Conservation (phyloP, 2,329 filamentous ascomycete species). For the Alternaria alternata region DNA sequence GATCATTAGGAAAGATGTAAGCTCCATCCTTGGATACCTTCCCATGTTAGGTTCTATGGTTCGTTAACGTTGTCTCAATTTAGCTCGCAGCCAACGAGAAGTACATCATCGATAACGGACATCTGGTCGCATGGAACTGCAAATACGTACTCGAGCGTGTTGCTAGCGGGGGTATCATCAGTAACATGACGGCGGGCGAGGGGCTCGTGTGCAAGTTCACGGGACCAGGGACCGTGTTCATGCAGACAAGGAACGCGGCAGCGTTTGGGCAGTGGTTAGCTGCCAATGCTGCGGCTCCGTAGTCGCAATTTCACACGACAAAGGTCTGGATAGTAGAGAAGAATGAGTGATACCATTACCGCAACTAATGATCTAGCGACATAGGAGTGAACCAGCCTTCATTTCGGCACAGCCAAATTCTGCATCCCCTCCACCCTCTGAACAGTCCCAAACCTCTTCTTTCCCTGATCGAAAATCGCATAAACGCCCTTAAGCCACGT, state of each 20-base stretch:
- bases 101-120: constrained; percentile 92
- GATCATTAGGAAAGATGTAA: constrained; percentile 91
- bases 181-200: constrained; percentile 80
- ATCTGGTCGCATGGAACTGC: constrained; percentile 96
- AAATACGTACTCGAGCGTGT: constrained; percentile 92
- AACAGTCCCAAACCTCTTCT: constrained; percentile 66
- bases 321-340: neutral
- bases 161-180: constrained; percentile 90
- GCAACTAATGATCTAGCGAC: neutral
- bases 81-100: constrained; percentile 66
- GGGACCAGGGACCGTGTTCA: constrained; percentile 84
- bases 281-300: constrained; percentile 21
- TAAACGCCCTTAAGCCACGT: constrained; percentile 72
- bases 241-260: constrained; percentile 88
- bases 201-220: constrained; percentile 95
- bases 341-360: neutral
- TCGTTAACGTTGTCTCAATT: neutral
- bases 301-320: neutral
- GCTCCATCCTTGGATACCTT: constrained; percentile 47
- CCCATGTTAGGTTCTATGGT: neutral
- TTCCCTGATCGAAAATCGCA: constrained; percentile 70
- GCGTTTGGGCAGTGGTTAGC: constrained; percentile 64
- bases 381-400: neutral
- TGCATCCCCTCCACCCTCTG: constrained; percentile 55
- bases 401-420: constrained; percentile 28